These are phyloP conservation scores for Boletus semigastroideus DNA, from an alignment of 1,284 basidiomycete genomes.

Conservation along the genomic window DNA sequence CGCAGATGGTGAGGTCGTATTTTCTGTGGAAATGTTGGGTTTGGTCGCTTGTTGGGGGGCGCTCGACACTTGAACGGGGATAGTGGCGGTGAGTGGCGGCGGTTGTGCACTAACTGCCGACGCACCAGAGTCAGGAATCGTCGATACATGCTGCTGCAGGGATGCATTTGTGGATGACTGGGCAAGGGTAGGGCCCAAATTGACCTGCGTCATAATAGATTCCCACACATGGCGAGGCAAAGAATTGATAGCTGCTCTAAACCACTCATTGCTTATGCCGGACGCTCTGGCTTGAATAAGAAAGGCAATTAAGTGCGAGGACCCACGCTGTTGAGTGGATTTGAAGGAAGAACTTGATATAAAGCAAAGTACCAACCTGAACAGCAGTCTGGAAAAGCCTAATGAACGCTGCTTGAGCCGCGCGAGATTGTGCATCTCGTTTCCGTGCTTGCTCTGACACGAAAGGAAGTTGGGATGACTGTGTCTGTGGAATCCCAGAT, in stretches of 20 bases:
- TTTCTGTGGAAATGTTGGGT: background rate
- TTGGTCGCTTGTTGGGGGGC: background rate
- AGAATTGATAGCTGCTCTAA: constrained; percentile 18
- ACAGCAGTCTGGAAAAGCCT: constrained; percentile 23
- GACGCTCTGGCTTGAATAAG: constrained; percentile 11
- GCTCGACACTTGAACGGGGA: constrained; percentile 1
- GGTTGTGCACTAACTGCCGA: background rate
- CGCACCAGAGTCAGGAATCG: background rate
- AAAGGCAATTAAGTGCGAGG: constrained; percentile 12
- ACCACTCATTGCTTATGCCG: constrained; percentile 24
- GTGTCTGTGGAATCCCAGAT: background rate
- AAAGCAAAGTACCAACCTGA: constrained; percentile 18
- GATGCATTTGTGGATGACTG: background rate
- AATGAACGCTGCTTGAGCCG: constrained; percentile 20
- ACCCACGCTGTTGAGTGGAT: constrained; percentile 16
- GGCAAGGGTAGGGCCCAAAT: background rate
- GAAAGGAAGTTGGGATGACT: background rate
- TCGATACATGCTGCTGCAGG: background rate
- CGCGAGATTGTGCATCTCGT: background rate
- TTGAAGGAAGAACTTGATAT: constrained; percentile 5
- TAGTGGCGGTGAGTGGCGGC: background rate
- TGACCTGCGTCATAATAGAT: constrained; percentile 7
- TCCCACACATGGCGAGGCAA: constrained; percentile 19
- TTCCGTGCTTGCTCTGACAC: constrained; percentile 6
- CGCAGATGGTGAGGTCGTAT: background rate